A percentile compares a stretch with the other conserved stretches of the same genome.
These are phyloP conservation scores for Ganoderma lucidum DNA, from an alignment of 1,284 basidiomycete genomes.

Conservation along the genomic window DNA sequence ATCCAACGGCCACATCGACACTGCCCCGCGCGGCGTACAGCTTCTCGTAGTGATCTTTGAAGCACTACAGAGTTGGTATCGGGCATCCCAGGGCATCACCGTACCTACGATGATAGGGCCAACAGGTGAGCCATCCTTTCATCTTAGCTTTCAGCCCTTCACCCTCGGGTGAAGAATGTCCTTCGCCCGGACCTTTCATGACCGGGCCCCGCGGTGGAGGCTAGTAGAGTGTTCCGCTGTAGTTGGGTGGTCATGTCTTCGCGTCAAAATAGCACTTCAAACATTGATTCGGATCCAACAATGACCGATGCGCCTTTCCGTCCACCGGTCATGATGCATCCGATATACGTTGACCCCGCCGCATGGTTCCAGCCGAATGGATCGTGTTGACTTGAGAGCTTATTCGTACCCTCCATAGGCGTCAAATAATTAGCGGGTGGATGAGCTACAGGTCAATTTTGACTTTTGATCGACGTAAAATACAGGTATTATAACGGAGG, in stretches of 20 bases:
- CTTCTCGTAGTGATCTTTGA: background rate
- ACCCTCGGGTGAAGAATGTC: background rate
- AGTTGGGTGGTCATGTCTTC: background rate
- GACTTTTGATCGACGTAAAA: background rate
- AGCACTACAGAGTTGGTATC: background rate
- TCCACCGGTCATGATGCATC: background rate
- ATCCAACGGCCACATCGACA: background rate
- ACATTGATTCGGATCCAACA: background rate
- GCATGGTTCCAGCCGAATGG: background rate
- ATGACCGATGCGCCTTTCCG: background rate
- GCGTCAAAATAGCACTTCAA: background rate
- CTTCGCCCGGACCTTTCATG: too few relatives aligned
- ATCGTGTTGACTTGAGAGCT: background rate
- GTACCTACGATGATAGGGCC: background rate
- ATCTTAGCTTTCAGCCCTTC: too few relatives aligned
- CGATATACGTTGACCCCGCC: background rate
- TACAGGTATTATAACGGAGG: background rate
- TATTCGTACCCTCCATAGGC: background rate
- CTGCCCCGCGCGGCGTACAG: background rate
- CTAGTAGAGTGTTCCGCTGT: background rate
- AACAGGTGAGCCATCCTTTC: background rate
- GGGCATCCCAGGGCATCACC: background rate
- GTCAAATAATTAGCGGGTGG: too few relatives aligned
- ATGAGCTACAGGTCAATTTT: background rate
- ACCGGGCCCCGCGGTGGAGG: too few relatives aligned